Base-by-base conservation (phyloP, 1,284 basidiomycete genomes). In the Filobasidium uniguttulatum region DNA sequence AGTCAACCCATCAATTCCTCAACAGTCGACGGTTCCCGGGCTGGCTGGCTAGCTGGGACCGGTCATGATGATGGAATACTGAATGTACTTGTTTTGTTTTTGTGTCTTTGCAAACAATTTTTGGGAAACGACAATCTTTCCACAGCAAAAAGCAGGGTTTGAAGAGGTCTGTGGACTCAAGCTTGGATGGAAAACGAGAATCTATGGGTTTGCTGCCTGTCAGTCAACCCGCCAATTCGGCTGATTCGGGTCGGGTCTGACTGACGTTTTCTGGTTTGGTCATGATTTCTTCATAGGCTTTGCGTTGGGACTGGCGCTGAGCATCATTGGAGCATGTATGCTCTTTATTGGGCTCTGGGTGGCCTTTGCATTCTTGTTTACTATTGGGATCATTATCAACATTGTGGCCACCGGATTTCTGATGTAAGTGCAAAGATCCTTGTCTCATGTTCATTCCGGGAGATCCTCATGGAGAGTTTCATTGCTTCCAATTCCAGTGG, bases 381-480 rank as follows among this genome's bases (percentile, higher is more conserved):
- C 75, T 26, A 56, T 93, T 36, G 91, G 90, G 28, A 83, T 85
- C 46, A 67, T 94, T 54, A 68, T 93, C 50, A 82, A 83, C 9
- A 77, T 96, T 46, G 68, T 85, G 53, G 90, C 88, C 23, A 91
- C 88, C 0, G 89, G 88, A 1, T 93, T 91, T 72, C 70, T 93
- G 61, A 79, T 91, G 58, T 86, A 82, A 51, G 85, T 86, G 64
- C 59, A 78, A 17, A 17, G 3, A 22, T 34, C 17, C 15, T 71
- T 26, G 34, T 31, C 44, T 43, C 15, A 26, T 15, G 46, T 23
- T 25, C 26, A 23, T 28, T 50, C 44, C 46, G 19, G 46, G 10
- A 23, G 52, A 7, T 50, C 43, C 33, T 25, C 33, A 46, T 43
- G 44, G 19, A 23, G 28, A n/a, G 2, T 45, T 26, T 29, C 17